Conservation (phyloP, 2,329 filamentous ascomycete genomes). For the Fusarium coffeatum region DNA sequence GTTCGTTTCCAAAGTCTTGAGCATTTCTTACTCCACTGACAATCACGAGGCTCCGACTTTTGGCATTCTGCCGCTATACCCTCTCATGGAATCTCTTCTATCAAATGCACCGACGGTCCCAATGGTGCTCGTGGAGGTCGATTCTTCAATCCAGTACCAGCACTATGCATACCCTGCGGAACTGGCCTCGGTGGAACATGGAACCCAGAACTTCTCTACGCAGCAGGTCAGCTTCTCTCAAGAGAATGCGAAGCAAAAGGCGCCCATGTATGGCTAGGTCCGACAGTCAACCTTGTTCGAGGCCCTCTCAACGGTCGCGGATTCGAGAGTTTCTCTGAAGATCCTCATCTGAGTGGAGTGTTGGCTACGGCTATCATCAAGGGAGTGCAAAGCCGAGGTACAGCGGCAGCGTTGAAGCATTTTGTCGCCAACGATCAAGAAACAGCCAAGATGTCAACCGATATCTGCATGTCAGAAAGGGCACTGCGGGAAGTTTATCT, state of each 20-base stretch:
- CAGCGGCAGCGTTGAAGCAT: conserved; percentile 51
- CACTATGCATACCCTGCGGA: conserved; percentile 36
- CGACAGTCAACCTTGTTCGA: conserved; percentile 71
- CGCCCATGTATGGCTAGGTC: conserved; percentile 68
- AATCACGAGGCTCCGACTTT: conserved; percentile 1
- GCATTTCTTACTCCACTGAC: not conserved
- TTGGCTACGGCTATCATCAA: conserved; percentile 47
- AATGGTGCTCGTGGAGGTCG: conserved; percentile 30
- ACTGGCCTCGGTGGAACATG: conserved; percentile 52
- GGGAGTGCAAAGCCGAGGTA: conserved; percentile 49
- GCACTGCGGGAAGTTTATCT: conserved; percentile 73
- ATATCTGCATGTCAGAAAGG: conserved; percentile 62
- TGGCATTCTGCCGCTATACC: conserved; percentile 16
- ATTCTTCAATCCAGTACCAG: conserved; percentile 30
- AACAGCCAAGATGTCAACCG: conserved; percentile 58
- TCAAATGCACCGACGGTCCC: conserved; percentile 32
- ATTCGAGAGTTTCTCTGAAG: conserved; percentile 73
- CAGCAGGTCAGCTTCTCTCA: conserved; percentile 21
- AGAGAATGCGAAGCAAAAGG: conserved; percentile 57
- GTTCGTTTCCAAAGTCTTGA: not conserved
- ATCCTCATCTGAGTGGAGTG: conserved; percentile 48
- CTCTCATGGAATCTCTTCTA: not conserved
- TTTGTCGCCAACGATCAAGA: conserved; percentile 62
- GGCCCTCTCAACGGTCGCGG: conserved; percentile 71
- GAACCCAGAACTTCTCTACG: conserved; percentile 47